Evolutionary conservation across 1,139 yeast species (phyloP).

Genomic region (Pichia sp.): DNA sequence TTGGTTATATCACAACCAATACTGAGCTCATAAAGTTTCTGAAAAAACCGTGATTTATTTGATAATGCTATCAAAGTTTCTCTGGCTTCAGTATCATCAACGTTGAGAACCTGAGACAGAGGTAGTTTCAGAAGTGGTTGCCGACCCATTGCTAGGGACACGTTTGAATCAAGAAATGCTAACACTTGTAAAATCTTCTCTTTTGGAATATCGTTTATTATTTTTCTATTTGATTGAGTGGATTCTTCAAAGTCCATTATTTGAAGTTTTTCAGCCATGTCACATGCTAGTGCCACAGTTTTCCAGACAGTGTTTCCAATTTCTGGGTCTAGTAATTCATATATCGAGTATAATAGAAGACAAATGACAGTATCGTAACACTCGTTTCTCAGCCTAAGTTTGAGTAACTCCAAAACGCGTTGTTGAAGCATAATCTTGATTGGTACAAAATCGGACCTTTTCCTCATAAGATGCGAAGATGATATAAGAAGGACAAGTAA

Average conservation of each 20-base stretch:
- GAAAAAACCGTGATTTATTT: conserved; percentile 3
- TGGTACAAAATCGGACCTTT: conserved; percentile 14
- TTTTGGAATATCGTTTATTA: conserved; percentile 10
- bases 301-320: conserved; percentile 15
- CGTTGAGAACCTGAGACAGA: background rate
- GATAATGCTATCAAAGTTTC: background rate
- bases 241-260: conserved; percentile 11
- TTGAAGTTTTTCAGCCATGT: conserved; percentile 16
- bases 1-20: conserved; percentile 3
- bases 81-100: background rate
- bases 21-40: background rate
- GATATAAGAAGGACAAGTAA: conserved; percentile 16
- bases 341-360: conserved; percentile 15
- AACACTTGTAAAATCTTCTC: conserved; percentile 11
- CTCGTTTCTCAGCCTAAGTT: conserved; percentile 7
- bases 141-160: conserved; percentile 13
- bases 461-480: conserved; percentile 19
- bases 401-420: conserved; percentile 13
- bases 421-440: conserved; percentile 18
- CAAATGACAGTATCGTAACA: conserved; percentile 17
- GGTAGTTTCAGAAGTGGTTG: conserved; percentile 10
- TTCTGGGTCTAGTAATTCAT: conserved; percentile 19
- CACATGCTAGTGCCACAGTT: conserved; percentile 16
- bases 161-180: conserved; percentile 10
- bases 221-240: conserved; percentile 10